Conservation (phyloP, 1,284 basidiomycete genomes). For the Leccinum pallidistipes region DNA sequence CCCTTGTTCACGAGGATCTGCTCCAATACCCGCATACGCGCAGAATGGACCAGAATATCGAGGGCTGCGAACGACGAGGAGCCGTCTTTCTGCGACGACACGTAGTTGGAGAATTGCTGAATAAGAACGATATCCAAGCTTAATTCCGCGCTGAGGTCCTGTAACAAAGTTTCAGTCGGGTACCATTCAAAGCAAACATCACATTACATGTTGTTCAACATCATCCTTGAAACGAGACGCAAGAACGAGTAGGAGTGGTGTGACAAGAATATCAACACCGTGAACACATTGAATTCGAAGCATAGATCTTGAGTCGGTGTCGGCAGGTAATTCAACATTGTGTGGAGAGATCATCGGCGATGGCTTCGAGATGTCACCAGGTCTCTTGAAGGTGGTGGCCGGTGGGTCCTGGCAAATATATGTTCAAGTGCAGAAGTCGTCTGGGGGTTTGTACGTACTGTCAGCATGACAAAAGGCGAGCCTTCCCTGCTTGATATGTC, state of each 20-base stretch:
- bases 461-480: conserved; percentile 40
- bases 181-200: background rate
- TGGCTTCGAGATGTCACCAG: conserved; percentile 2
- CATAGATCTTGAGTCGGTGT: conserved; percentile 10
- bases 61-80: conserved; percentile 12
- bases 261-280: conserved; percentile 40
- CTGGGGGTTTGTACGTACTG: conserved; percentile 20
- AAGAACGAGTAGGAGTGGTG: conserved; percentile 46
- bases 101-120: conserved; percentile 37
- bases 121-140: conserved; percentile 48
- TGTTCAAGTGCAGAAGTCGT: background rate
- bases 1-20: conserved; percentile 19
- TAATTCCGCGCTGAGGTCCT: conserved; percentile 47
- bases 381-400: conserved; percentile 9
- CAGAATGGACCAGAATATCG: conserved; percentile 28
- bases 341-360: conserved; percentile 5
- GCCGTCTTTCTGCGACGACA: conserved; percentile 10
- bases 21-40: conserved; percentile 27
- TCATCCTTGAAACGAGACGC: conserved; percentile 43
- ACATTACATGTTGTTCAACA: conserved; percentile 41
- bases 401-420: conserved; percentile 16
- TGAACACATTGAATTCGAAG: conserved; percentile 33
- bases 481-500: conserved; percentile 37
- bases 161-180: conserved; percentile 13
- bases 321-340: conserved; percentile 2